phyloP scores from a whole-genome alignment of 2,329 filamentous ascomycete genomes.

The Penicillium sp. region DNA sequence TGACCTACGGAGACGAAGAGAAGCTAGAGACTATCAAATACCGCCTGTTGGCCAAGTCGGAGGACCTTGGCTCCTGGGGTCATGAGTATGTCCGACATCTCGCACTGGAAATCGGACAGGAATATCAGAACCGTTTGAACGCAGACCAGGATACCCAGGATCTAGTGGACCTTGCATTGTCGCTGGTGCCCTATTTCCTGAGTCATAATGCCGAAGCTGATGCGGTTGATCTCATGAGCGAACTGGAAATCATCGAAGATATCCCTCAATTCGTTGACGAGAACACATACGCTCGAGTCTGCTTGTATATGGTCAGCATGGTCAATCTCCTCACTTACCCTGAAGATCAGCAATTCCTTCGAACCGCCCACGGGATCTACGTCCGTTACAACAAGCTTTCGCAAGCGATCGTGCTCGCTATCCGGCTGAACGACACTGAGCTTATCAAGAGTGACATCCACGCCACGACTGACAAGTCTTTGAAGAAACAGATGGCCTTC shows the following conservation, averaged over 20 bases:
- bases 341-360: conserved; percentile 93
- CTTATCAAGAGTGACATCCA: conserved; percentile 81
- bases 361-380: conserved; percentile 91
- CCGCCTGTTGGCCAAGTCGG: conserved; percentile 80
- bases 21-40: conserved; percentile 95
- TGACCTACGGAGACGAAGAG: conserved; percentile 98
- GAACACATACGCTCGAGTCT: conserved; percentile 89
- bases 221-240: conserved; percentile 93
- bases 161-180: conserved; percentile 76
- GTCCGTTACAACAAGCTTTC: conserved; percentile 87
- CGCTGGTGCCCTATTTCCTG: conserved; percentile 89
- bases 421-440: conserved; percentile 81
- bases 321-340: conserved; percentile 96
- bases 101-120: conserved; percentile 91
- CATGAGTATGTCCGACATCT: conserved; percentile 98
- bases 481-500: conserved; percentile 93
- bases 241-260: conserved; percentile 93
- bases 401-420: conserved; percentile 90
- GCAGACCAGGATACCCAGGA: conserved; percentile 82
- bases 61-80: conserved; percentile 95
- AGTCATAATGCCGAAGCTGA: conserved; percentile 98
- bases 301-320: conserved; percentile 98
- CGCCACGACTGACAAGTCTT: conserved; percentile 71
- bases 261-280: conserved; percentile 87
- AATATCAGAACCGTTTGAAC: conserved; percentile 82